A percentile compares a stretch with the other conserved stretches of the same genome.
phyloP scores from a whole-genome alignment of 257 asterid genomes.

The Solanum arcanum region DNA sequence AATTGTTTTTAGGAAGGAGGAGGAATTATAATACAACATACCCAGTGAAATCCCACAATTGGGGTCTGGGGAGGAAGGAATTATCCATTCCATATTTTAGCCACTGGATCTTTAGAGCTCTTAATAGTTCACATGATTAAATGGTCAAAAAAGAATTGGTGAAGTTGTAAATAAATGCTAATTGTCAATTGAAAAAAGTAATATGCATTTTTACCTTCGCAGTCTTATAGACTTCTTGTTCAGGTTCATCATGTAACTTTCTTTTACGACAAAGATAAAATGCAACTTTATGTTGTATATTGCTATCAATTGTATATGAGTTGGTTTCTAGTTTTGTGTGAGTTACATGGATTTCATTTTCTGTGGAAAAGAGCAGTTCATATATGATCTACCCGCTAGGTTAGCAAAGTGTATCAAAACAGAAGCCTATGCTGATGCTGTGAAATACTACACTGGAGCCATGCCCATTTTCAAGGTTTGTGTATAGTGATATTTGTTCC shows the following conservation, averaged over 20 bases:
- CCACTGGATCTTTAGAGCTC: neutral
- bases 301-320: neutral
- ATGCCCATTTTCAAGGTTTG: constrained; percentile 89
- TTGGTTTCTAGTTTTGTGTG: constrained; percentile 10
- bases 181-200: neutral
- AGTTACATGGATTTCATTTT: constrained; percentile 27
- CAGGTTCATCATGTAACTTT: neutral
- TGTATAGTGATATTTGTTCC: neutral
- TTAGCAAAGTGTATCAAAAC: constrained; percentile 90
- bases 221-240: neutral
- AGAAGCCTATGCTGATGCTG: constrained; percentile 95
- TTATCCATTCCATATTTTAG: neutral
- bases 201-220: neutral
- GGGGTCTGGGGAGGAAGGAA: neutral
- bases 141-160: neutral
- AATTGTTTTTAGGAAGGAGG: neutral
- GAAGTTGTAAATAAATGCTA: neutral
- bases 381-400: constrained; percentile 86
- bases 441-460: constrained; percentile 90
- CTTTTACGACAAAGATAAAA: neutral
- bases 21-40: neutral
- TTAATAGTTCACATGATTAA: neutral
- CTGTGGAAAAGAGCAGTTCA: constrained; percentile 78
- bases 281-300: neutral
- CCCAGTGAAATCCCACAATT: neutral